Evolutionary conservation across 768 basidiomycete genomes (phyloP), one percentile per base, ranked within the genome.

Genomic region (Boletus bicolor): DNA sequence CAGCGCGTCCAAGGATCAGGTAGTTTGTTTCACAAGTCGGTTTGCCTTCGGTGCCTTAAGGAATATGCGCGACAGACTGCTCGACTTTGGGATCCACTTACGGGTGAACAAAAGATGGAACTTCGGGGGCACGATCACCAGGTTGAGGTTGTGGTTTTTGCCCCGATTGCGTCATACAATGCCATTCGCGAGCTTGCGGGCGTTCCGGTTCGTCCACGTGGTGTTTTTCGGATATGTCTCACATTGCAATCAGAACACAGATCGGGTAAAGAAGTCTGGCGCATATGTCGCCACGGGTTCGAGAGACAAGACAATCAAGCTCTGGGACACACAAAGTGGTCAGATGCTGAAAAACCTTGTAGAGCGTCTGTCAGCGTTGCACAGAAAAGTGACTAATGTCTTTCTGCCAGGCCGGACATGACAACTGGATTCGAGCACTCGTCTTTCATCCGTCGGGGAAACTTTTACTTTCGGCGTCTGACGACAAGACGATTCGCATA

Each of bases 401-500:
- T 56, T 46, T 49, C n/a, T 28, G 37, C 32, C 64, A 87, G 83
- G 77, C 81, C 37, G 89, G 89, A 12, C 88, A 96, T 66, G 91
- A 94, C 71, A 92, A 93, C 63, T 96, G 93, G 93, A 79, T 96
- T 49, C 84, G 91, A 54, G 89, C 86, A 1, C 77, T 96, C 43
- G 84, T 89, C 17, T 95, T 95, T 76, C 93, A 95, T 72, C 93
- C 93, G 0, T 83, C 83, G 10, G 93, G 93, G 15, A 94, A 94
- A 70, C 88, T 84, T 69, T 82, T 96, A 12, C 78, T 96, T n/a
- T 93, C 92, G 9, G 91, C 89, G 5, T 89, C 91, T 12, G 93
- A 96, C 69, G 93, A 96, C 77, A 91, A 93, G 73, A 91, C 91
- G 10, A 83, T 95, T 61, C 84, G 91, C 9, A 81, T 95, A 9